A percentile compares a stretch with the other conserved stretches of the same genome.
Evolutionary conservation across 2,329 filamentous ascomycete genomes (phyloP).

Genomic region (Trichothecium roseum): DNA sequence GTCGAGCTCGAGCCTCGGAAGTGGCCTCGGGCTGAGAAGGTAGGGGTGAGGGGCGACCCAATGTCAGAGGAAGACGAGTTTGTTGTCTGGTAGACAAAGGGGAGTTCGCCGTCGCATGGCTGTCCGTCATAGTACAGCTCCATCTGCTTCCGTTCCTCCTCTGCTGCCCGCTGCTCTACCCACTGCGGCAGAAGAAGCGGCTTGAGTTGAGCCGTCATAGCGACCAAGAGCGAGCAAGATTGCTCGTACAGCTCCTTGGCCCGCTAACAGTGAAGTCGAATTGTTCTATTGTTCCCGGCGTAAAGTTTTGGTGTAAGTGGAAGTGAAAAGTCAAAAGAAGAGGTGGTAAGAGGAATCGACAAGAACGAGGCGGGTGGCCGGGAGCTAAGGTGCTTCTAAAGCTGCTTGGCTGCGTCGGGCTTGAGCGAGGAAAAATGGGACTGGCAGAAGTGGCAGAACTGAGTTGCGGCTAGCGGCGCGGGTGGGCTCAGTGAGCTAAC

Average conservation of each 20-base stretch:
- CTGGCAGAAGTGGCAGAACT: too few species aligned
- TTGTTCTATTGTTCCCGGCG: too few species aligned
- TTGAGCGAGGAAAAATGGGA: too few species aligned
- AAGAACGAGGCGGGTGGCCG: neutral
- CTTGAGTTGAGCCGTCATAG: conserved; percentile 40
- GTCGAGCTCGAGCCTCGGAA: conserved; percentile 61
- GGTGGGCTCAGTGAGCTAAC: too few species aligned
- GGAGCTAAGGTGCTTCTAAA: conserved; percentile 5
- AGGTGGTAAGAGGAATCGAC: neutral
- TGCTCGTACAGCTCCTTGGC: too few species aligned
- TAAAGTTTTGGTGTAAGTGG: neutral
- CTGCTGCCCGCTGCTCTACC: conserved; percentile 37
- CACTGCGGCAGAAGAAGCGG: conserved; percentile 43
- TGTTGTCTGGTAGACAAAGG: conserved; percentile 28
- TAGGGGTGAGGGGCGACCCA: conserved; percentile 60
- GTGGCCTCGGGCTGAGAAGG: conserved; percentile 55
- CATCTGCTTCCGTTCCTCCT: conserved; percentile 18
- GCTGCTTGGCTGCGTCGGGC: too few species aligned
- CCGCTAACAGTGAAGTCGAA: too few species aligned
- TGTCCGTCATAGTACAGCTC: conserved; percentile 22
- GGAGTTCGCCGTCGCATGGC: conserved; percentile 21
- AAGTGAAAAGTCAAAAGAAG: conserved; percentile 1
- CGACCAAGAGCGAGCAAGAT: neutral
- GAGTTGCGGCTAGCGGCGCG: too few species aligned
- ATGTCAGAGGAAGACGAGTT: conserved; percentile 56